phyloP scores from a whole-genome alignment of 441 rosid genomes.

The Gossypium gossypioides region DNA sequence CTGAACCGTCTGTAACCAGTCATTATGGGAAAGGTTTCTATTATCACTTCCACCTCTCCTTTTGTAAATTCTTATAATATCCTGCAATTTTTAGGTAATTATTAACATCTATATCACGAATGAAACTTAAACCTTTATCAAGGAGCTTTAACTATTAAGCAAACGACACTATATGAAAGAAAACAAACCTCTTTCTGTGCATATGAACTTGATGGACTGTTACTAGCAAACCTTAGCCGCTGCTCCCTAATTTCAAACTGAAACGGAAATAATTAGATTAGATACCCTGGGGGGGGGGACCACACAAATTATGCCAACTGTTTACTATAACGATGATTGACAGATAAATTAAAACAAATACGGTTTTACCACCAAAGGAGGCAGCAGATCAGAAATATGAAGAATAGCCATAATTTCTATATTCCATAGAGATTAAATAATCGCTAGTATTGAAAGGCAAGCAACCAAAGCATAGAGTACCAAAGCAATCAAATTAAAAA shows the following conservation, averaged over 20 bases:
- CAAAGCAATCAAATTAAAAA: neutral
- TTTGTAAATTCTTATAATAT: constrained; percentile 52
- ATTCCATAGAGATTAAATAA: neutral
- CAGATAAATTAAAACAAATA: neutral
- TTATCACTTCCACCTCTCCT: constrained; percentile 82
- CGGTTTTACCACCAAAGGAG: neutral
- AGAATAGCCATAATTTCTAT: neutral
- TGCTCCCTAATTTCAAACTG: constrained; percentile 80
- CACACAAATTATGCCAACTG: neutral
- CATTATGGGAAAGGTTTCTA: constrained; percentile 52
- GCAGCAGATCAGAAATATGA: too few relatives aligned
- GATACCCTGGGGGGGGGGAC: constrained; percentile 6
- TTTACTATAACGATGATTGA: neutral
- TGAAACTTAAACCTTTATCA: neutral
- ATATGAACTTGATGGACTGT: constrained; percentile 69
- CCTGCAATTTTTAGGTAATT: constrained; percentile 36
- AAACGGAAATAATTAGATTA: constrained; percentile 25
- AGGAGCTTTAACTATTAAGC: neutral
- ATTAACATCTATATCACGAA: neutral
- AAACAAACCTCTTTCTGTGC: constrained; percentile 68
- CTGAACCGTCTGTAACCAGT: constrained; percentile 86
- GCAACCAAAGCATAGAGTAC: neutral
- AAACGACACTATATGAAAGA: neutral
- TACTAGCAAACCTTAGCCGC: constrained; percentile 62
- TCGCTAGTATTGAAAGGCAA: neutral